Evolutionary conservation across 139 green algal species (phyloP), one percentile per base, ranked within the genome.

Genomic region (Eudorina sp.): DNA sequence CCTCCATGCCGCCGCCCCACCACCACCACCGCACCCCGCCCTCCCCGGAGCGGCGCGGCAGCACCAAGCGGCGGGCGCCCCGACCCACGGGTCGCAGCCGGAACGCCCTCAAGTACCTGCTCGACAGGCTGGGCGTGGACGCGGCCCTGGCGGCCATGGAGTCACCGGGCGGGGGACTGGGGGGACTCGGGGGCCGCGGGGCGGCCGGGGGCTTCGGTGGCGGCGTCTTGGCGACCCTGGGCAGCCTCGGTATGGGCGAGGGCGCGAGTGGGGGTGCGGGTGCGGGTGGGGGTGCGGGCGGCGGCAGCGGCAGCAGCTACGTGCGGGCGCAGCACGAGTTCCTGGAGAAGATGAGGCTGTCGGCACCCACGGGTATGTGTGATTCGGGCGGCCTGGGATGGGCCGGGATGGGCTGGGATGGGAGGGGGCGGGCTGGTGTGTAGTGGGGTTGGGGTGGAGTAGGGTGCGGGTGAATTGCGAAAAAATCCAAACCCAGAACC

Each of bases 71-170:
- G 4, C 82, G 82, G 11, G 21, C 21, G n/a, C 19, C 5, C 64
- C 46, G 82, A 14, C 43, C 53, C 1, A 27, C 78, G 2, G 78
- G 82, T 13, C 64, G 66, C 86, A 90, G 83, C 76, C 62, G 83
- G 1, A 91, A 93, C 80, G 82, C 73, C 1, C 83, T 93, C 8
- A 81, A 76, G 53, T 58, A 86, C 51, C 64, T 90, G 77, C 76
- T 93, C 73, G 85, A 92, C 53, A 85, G 90, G 41, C 64, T 92
- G 55, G 89, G 85, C 3, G 53, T 90, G 36, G 88, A 91, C 36
- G 19, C 82, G 14, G 79, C 58, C 19, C 31, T 77, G 60, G 46
- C 83, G 1, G 62, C 64, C 27, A 43, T 78, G 25, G 79, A 58
- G 25, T 48, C 38, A 14, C 41, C 31, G 38, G 41, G n/a, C 7